Evolutionary conservation across 2,329 filamentous ascomycete genomes (phyloP).

Genomic region (Phyllosticta capitalensis): DNA sequence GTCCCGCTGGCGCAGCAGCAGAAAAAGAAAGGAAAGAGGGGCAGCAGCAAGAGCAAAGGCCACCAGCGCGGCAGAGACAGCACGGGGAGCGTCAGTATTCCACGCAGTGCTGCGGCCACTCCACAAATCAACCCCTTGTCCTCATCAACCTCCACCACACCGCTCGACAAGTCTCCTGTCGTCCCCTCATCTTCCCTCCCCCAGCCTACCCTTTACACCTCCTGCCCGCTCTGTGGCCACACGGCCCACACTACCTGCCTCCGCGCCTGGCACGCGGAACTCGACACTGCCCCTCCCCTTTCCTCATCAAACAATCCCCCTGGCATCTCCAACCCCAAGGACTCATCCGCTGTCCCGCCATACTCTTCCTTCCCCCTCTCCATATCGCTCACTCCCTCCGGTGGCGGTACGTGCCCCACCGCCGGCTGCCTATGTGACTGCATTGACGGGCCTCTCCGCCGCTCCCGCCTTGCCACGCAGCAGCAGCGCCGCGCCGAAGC

Average conservation of each 20-base stretch:
- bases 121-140: neutral
- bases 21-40: neutral
- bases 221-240: slow-evolving; percentile 53
- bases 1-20: neutral
- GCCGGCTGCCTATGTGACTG: slow-evolving; percentile 53
- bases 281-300: slow-evolving; percentile 13
- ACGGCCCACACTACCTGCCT: slow-evolving; percentile 50
- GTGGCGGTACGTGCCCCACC: slow-evolving; percentile 47
- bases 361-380: neutral
- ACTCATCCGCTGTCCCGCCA: neutral
- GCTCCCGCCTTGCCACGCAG: slow-evolving; percentile 21
- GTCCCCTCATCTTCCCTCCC: slow-evolving; percentile 14
- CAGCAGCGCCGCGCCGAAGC: slow-evolving; percentile 22
- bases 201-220: slow-evolving; percentile 39
- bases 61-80: slow-evolving; percentile 7
- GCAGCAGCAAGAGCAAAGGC: slow-evolving; percentile 4
- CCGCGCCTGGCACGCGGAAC: slow-evolving; percentile 44
- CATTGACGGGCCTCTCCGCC: slow-evolving; percentile 36
- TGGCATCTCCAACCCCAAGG: neutral
- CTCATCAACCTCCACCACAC: neutral
- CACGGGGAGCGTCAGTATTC: slow-evolving; percentile 5
- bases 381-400: slow-evolving; percentile 12
- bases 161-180: neutral
- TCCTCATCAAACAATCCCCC: neutral
- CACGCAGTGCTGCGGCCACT: neutral